Evolutionary conservation across 2,329 filamentous ascomycete genomes (phyloP).

Genomic region (Didymella pinodella): DNA sequence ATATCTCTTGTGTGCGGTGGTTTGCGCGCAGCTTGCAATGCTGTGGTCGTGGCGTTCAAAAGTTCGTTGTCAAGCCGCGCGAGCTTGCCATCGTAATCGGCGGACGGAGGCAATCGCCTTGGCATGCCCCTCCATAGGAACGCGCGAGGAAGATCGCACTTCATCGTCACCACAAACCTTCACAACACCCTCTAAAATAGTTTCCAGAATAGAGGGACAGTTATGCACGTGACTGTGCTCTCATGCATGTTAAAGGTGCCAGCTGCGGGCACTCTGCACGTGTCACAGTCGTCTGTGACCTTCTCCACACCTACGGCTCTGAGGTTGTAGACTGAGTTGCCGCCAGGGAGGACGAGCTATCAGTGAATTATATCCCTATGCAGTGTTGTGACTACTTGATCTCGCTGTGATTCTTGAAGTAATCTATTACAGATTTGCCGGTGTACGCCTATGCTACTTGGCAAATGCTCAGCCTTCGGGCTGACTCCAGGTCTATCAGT

Average conservation of each 20-base stretch:
- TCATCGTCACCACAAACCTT: neutral
- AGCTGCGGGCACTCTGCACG: neutral
- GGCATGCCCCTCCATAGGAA: conserved; percentile 10
- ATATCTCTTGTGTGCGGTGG: conserved; percentile 24
- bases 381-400: neutral
- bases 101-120: conserved; percentile 13
- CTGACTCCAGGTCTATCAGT: neutral
- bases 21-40: conserved; percentile 27
- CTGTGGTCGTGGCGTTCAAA: conserved; percentile 31
- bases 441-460: neutral
- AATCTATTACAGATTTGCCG: neutral
- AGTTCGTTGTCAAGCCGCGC: conserved; percentile 22
- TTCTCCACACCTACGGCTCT: neutral
- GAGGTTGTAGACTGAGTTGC: neutral
- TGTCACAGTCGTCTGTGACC: neutral
- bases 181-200: neutral
- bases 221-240: conserved; percentile 1
- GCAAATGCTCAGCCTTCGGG: neutral
- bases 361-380: neutral
- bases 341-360: neutral
- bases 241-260: neutral
- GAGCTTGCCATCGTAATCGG: conserved; percentile 17
- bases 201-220: neutral
- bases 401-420: neutral
- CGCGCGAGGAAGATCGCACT: neutral